Evolutionary conservation across 768 basidiomycete species (phyloP).

Genomic region (Serpula lacrymans): DNA sequence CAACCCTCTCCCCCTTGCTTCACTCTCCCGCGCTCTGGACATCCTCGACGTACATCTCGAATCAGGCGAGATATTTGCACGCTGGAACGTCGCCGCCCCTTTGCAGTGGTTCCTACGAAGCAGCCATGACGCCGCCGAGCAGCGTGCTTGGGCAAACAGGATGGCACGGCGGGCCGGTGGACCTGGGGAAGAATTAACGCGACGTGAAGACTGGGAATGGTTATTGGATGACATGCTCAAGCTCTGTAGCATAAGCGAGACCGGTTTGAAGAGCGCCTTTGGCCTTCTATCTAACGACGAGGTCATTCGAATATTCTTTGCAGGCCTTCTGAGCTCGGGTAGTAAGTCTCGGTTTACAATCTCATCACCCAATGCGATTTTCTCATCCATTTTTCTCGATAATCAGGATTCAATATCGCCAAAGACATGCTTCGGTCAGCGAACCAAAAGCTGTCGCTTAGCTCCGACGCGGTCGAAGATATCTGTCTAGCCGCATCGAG

Average conservation of each 20-base stretch:
- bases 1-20: conserved; percentile 66
- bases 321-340: conserved; percentile 81
- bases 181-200: conserved; percentile 47
- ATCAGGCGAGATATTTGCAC: conserved; percentile 84
- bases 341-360: conserved; percentile 53
- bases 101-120: conserved; percentile 91
- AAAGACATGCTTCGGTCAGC: conserved; percentile 53
- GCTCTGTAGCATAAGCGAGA: conserved; percentile 61
- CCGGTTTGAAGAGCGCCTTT: conserved; percentile 71
- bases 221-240: conserved; percentile 90
- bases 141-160: conserved; percentile 81
- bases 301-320: conserved; percentile 77
- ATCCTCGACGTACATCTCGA: conserved; percentile 93
- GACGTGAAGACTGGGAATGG: conserved; percentile 80
- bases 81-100: conserved; percentile 83
- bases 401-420: conserved; percentile 64
- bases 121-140: conserved; percentile 57
- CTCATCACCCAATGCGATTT: conserved; percentile 4
- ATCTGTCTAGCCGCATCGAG: conserved; percentile 77
- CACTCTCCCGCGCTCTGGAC: conserved; percentile 82
- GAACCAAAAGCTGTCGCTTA: conserved; percentile 45
- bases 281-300: conserved; percentile 70
- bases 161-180: conserved; percentile 74
- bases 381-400: conserved; percentile 5
- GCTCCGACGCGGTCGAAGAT: conserved; percentile 56